Percentiles rank a stretch among this genome's conserved stretches.
These are phyloP conservation scores for Quercus mongolica DNA, from an alignment of 306 rosid genomes.

Conservation along the genomic window DNA sequence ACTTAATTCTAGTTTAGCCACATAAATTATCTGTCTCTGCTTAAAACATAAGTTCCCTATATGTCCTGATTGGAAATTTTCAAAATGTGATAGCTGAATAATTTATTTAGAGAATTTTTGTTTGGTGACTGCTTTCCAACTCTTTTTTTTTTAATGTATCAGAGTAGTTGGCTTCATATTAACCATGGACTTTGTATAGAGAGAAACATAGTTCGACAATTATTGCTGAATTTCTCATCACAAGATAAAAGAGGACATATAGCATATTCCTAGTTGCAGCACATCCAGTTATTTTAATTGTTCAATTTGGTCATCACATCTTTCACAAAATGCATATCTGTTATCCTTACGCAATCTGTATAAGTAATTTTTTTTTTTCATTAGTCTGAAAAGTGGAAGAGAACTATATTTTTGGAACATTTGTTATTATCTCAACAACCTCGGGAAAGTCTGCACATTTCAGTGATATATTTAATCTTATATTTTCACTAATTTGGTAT, in stretches of 20 bases:
- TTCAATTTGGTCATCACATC: no score
- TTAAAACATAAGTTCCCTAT: not conserved
- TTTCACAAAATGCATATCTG: not conserved
- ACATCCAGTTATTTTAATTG: not conserved
- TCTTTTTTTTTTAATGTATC: not conserved
- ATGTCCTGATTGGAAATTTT: not conserved
- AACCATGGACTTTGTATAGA: not conserved
- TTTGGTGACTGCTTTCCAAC: not conserved
- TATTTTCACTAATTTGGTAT: not conserved
- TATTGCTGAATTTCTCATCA: not conserved
- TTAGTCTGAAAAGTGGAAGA: no score
- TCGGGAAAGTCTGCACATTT: not conserved
- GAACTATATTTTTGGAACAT: not conserved
- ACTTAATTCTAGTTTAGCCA: not conserved
- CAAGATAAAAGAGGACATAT: not conserved
- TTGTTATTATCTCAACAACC: not conserved
- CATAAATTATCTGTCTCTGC: not conserved
- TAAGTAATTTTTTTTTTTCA: no score
- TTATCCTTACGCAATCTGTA: not conserved
- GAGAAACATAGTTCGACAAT: not conserved
- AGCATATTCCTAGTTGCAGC: not conserved
- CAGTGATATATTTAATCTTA: not conserved
- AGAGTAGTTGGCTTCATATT: not conserved
- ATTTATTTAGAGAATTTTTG: not conserved
- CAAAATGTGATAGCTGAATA: not conserved